Evolutionary conservation across 1,284 basidiomycete genomes (phyloP), one percentile per base, ranked within the genome.

Genomic region (Leccinum angustisporum): DNA sequence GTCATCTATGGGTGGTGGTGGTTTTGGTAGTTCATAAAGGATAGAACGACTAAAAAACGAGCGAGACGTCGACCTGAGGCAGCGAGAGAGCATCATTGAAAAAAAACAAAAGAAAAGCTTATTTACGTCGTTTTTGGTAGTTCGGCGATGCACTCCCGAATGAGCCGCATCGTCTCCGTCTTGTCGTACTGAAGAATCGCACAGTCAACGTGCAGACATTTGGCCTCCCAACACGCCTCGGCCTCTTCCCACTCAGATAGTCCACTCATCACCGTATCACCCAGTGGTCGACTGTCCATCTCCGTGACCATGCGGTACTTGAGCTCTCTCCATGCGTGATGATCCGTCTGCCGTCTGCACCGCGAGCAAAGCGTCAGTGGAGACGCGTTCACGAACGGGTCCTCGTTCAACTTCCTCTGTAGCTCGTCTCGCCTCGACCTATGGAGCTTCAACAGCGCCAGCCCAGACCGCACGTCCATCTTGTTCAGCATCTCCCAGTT

Each of bases 1-100:
- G 77, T 96, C 94, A 74, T 94, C 88, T 65, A 95, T 90, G 11
- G 82, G 83, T 56, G 83, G 84, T 4, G 90, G 89, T 14, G 85
- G 84, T 70, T 81, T 85, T 65, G 80, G 62, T 59, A 6, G 57
- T 1, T 43, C n/a, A 10, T 6, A 3, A 11, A 43, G 40, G 2
- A 43, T 5, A 6, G 40, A 43, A 18, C 40, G 27, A n/a, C 4
- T 27, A 8, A 31, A 30, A 46, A 75, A 70, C 3, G 64, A 53
- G 36, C 71, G 70, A 31, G n/a, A n/a, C n/a, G n/a, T n/a, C n/a
- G 56, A 54, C 25, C 36, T 63, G 9, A 61, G 38, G 58, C 68
- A 67, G 21, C 72, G 72, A 34, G 63, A 64, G 18, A 25, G 18
- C 13, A 43, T n/a, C 16, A 40, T 40, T 18, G n/a, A 43, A 10